phyloP scores from a whole-genome alignment of 2,329 filamentous ascomycete species.

The Cladophialophora carrionii region DNA sequence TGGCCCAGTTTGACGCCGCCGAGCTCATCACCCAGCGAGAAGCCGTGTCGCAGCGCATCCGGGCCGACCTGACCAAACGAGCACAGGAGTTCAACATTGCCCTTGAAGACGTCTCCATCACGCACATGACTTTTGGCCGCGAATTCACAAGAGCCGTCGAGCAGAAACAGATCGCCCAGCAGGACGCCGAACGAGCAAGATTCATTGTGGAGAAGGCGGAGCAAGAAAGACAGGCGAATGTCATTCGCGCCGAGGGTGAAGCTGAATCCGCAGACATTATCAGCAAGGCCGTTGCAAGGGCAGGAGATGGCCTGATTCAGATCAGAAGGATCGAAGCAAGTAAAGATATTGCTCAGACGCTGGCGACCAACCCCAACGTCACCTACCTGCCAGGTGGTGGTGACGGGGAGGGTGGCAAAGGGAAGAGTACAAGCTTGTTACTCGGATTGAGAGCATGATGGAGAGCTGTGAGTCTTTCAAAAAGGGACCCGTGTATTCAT shows the following conservation, averaged over 20 bases:
- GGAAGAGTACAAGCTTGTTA: slow-evolving; percentile 67
- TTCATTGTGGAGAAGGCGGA: slow-evolving; percentile 99
- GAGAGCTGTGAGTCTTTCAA: slow-evolving; percentile 2
- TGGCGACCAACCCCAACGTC: slow-evolving; percentile 90
- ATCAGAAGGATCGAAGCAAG: slow-evolving; percentile 97
- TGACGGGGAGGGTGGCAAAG: slow-evolving; percentile 59
- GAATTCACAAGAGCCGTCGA: slow-evolving; percentile 99
- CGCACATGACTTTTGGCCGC: slow-evolving; percentile 99
- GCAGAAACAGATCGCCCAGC: slow-evolving; percentile 99
- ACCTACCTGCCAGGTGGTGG: slow-evolving; percentile 83
- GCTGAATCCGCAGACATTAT: slow-evolving; percentile 96
- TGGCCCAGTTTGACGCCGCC: slow-evolving; percentile 97
- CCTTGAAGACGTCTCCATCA: slow-evolving; percentile 97
- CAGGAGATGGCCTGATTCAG: slow-evolving; percentile 89
- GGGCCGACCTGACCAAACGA: slow-evolving; percentile 85
- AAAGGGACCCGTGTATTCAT: slow-evolving; percentile 19
- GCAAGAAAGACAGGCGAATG: slow-evolving; percentile 97
- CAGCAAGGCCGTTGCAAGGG: slow-evolving; percentile 87
- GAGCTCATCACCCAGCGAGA: slow-evolving; percentile 99
- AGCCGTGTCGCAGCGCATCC: slow-evolving; percentile 93
- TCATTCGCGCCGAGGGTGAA: slow-evolving; percentile 97
- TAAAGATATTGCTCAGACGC: slow-evolving; percentile 88
- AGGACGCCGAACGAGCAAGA: slow-evolving; percentile 93
- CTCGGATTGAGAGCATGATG: slow-evolving; percentile 56
- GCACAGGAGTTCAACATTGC: slow-evolving; percentile 98